Percentiles rank a stretch among this genome's conserved stretches.
These are phyloP conservation scores for Mesotaenium endlicherianum DNA, from an alignment of 139 green algal species.

Conservation along the genomic window DNA sequence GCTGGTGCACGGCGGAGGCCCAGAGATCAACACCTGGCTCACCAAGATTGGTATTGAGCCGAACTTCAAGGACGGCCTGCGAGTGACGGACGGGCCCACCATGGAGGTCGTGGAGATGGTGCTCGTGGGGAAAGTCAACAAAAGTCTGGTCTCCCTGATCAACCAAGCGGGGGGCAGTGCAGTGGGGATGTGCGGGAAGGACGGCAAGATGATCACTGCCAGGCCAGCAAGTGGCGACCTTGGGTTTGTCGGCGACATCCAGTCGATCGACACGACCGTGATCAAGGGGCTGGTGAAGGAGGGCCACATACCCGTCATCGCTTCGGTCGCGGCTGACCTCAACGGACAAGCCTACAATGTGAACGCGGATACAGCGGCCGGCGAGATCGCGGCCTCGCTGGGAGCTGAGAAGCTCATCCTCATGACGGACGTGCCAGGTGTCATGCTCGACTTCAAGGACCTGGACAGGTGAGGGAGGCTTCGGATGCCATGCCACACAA, in stretches of 20 bases:
- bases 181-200: slow-evolving; percentile 96
- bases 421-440: slow-evolving; percentile 78
- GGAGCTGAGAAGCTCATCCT: slow-evolving; percentile 98
- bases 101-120: slow-evolving; percentile 99
- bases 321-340: slow-evolving; percentile 86
- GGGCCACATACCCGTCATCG: slow-evolving; percentile 91
- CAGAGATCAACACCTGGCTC: slow-evolving; percentile 98
- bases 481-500: too few relatives aligned
- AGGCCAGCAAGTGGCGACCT: slow-evolving; percentile 41
- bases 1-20: slow-evolving; percentile 96
- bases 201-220: slow-evolving; percentile 81
- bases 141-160: slow-evolving; percentile 93
- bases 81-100: slow-evolving; percentile 91
- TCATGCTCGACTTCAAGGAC: slow-evolving; percentile 49
- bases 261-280: slow-evolving; percentile 71
- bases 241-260: slow-evolving; percentile 94
- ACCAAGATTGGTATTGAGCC: slow-evolving; percentile 82
- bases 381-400: slow-evolving; percentile 90
- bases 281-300: slow-evolving; percentile 71
- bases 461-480: slow-evolving; percentile 14
- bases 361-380: slow-evolving; percentile 96
- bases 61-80: slow-evolving; percentile 93
- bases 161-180: slow-evolving; percentile 85
- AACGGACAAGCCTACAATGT: slow-evolving; percentile 86
- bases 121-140: slow-evolving; percentile 95